These are phyloP conservation scores for Cryomyces antarcticus DNA, from an alignment of 495 filamentous ascomycete species.

Conservation along the genomic window DNA sequence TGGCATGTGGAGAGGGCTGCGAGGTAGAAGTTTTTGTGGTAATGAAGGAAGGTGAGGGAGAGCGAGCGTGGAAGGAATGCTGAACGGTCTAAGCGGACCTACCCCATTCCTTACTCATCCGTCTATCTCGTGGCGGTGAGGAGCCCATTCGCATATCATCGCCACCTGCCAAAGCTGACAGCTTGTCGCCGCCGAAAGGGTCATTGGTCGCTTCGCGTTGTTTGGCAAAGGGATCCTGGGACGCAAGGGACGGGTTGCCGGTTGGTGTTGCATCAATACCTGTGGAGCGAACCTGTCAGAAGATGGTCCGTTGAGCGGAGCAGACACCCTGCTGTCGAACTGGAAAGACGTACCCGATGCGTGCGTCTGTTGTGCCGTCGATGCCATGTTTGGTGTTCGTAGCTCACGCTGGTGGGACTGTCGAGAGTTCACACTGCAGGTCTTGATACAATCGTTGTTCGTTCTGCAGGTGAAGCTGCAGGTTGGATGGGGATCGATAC, in stretches of 20 bases:
- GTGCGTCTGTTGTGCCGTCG: too few relatives aligned
- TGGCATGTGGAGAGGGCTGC: too few relatives aligned
- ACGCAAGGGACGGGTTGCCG: not conserved
- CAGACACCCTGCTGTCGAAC: too few relatives aligned
- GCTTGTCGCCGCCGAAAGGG: slow-evolving; percentile 7
- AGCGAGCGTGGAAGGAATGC: not conserved
- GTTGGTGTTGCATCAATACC: slow-evolving; percentile 7
- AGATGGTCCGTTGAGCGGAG: too few relatives aligned
- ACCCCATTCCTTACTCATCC: slow-evolving; percentile 19
- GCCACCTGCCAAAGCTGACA: not conserved
- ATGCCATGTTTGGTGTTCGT: too few relatives aligned
- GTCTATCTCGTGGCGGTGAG: slow-evolving; percentile 3
- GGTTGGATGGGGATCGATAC: too few relatives aligned
- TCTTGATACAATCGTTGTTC: slow-evolving; percentile 63
- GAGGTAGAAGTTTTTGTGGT: too few relatives aligned
- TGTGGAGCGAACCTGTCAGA: not conserved
- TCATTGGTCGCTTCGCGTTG: slow-evolving; percentile 7
- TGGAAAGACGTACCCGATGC: too few relatives aligned
- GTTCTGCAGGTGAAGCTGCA: too few relatives aligned
- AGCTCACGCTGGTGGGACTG: too few relatives aligned
- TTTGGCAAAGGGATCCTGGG: slow-evolving; percentile 8
- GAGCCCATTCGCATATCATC: not conserved
- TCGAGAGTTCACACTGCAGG: slow-evolving; percentile 13
- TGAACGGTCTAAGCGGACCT: too few relatives aligned
- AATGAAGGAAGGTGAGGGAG: not conserved